Evolutionary conservation across 140 eudicot species (phyloP).

Genomic region (Oenanthe javanica): DNA sequence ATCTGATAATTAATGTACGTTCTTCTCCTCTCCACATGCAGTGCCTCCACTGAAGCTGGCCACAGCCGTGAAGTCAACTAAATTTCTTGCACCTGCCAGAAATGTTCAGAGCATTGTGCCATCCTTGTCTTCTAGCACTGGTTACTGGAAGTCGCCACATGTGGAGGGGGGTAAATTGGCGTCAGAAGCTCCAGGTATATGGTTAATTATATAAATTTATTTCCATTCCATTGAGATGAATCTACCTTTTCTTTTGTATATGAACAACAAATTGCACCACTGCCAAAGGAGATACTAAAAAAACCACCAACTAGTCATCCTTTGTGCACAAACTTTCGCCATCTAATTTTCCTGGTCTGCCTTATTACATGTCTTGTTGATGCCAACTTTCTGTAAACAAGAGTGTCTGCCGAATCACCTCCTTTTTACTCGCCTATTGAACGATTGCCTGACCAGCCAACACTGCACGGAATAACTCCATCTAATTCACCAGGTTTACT

Average conservation of each 20-base stretch:
- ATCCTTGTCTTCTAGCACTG: too few relatives aligned
- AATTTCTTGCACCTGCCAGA: too few relatives aligned
- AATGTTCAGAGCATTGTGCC: too few relatives aligned
- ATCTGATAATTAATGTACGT: slow-evolving; percentile 18
- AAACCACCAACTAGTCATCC: slow-evolving; percentile 27
- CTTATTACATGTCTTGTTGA: background rate
- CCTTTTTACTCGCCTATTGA: slow-evolving; percentile 27
- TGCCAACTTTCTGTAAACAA: slow-evolving; percentile 3
- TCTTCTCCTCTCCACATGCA: slow-evolving; percentile 24
- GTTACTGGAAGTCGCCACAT: too few relatives aligned
- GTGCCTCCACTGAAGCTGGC: too few relatives aligned
- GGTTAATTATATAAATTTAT: too few relatives aligned
- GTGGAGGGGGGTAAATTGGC: too few relatives aligned
- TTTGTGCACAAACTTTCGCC: slow-evolving; percentile 20
- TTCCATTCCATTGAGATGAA: too few relatives aligned
- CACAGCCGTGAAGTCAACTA: too few relatives aligned
- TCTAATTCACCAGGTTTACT: slow-evolving; percentile 15
- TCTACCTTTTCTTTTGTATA: background rate
- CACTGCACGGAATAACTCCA: slow-evolving; percentile 32
- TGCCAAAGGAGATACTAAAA: slow-evolving; percentile 43
- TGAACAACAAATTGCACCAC: slow-evolving; percentile 41
- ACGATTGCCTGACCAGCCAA: slow-evolving; percentile 31
- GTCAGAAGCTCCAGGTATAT: too few relatives aligned
- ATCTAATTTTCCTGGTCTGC: slow-evolving; percentile 35
- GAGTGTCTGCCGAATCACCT: slow-evolving; percentile 42